Evolutionary conservation across 768 basidiomycete genomes (phyloP), one percentile per base, ranked within the genome.

Genomic region (Pleurotus tuber-regium): DNA sequence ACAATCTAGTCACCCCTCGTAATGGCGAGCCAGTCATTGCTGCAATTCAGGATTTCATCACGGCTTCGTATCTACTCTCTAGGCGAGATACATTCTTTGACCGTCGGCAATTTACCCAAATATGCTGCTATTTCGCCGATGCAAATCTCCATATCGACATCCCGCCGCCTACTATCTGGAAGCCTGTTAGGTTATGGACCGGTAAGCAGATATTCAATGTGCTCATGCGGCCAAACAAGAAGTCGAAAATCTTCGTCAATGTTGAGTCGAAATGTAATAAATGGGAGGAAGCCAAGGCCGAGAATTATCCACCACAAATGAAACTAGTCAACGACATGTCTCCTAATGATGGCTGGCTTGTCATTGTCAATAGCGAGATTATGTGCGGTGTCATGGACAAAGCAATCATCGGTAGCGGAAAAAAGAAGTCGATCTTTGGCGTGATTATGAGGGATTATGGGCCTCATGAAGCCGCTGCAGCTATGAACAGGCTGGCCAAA

Each of bases 371-470:
- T 66, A 93, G 90, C 63, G 95, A 99, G 69, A 92, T 99, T 60
- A 99, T 98, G 93, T 98, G 95, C 61, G 97, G 97, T 38, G 90
- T 93, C 12, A 96, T 98, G 86, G 97, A 99, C 73, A 99, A 99
- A 71, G 90, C 91, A 12, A 98, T 93, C 0, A 87, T 98, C 3
- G 97, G 97, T 49, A 89, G 92, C 59, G 97, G 97, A 47, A 99
- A 99, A 80, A 98, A 99, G 77, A 98, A 98, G 64, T 97, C 94
- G 2, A 92, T 99, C 36, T 99, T 98, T 63, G 96, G 96, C 56
- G 92, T 98, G 38, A 98, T 99, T 59, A 80, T 98, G 73, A 78
- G 96, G 52, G 97, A 99, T 68, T 98, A 97, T 66, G 97, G 97
- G 4, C 82, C 92, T 5, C 86, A 96, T 58, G 95, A 92, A 66